Percentiles rank a stretch among this genome's conserved stretches.
Conservation (phyloP, 2,329 filamentous ascomycete species). For the Stagonosporopsis tanaceti region DNA sequence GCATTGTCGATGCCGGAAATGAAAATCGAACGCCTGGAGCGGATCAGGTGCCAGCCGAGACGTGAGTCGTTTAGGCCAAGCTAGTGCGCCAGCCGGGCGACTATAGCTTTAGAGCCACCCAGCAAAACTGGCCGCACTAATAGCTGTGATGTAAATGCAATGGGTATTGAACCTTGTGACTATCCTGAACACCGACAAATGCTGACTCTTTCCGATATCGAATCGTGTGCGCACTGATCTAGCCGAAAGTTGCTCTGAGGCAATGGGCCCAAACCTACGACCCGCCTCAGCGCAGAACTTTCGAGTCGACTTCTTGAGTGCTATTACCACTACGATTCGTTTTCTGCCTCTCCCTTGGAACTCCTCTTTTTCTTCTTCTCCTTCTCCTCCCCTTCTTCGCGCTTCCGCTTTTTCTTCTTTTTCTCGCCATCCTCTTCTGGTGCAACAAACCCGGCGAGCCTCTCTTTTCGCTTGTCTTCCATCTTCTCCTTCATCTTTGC, state of each 20-base stretch:
- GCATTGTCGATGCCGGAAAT: slow-evolving; percentile 8
- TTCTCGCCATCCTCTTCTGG: slow-evolving; percentile 75
- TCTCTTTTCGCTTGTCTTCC: slow-evolving; percentile 84
- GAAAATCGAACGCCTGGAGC: slow-evolving; percentile 13
- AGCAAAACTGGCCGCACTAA: background rate
- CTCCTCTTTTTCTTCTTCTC: slow-evolving; percentile 50
- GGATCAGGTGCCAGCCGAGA: slow-evolving; percentile 21
- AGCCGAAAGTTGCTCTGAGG: background rate
- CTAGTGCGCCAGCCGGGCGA: slow-evolving; percentile 9
- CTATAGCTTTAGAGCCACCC: background rate
- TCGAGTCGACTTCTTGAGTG: background rate
- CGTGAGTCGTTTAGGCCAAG: slow-evolving; percentile 25
- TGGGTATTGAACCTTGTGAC: slow-evolving; percentile 32
- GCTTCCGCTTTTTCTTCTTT: slow-evolving; percentile 56
- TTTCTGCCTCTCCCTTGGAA: slow-evolving; percentile 37
- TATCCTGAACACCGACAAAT: slow-evolving; percentile 37
- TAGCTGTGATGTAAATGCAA: slow-evolving; percentile 16
- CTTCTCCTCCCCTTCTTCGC: slow-evolving; percentile 56
- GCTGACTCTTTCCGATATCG: slow-evolving; percentile 18
- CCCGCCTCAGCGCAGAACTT: background rate
- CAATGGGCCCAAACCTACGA: background rate
- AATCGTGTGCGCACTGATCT: background rate
- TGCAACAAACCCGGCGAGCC: slow-evolving; percentile 85
- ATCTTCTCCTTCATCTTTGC: slow-evolving; percentile 88
- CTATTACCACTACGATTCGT: slow-evolving; percentile 14